A percentile compares a stretch with the other conserved stretches of the same genome.
Conservation (phyloP, 257 asterid genomes). For the Thymus mandschuricus region DNA sequence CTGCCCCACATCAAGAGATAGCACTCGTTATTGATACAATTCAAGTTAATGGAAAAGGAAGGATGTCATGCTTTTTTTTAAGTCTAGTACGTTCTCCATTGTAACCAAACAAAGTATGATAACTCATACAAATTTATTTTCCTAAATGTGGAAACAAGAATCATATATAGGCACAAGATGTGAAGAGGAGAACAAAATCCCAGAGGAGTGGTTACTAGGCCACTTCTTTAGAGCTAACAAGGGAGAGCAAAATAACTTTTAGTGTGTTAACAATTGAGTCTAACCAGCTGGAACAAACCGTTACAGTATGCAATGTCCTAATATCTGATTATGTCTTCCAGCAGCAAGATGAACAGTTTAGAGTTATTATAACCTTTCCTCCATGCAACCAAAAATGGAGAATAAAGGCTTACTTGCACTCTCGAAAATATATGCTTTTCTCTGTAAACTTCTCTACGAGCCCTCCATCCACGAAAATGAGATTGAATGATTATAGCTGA, state of each 20-base stretch:
- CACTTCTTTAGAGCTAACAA: background rate
- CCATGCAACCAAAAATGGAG: background rate
- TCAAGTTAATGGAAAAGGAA: constrained; percentile 16
- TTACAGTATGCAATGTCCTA: background rate
- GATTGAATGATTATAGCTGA: constrained; percentile 69
- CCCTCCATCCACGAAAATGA: constrained; percentile 76
- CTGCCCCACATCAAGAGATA: constrained; percentile 43
- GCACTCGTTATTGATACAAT: constrained; percentile 12
- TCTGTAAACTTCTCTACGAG: constrained; percentile 49
- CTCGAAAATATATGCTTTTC: constrained; percentile 39
- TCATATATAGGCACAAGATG: background rate
- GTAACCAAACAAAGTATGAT: background rate
- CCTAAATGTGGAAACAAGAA: background rate
- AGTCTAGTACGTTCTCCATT: background rate
- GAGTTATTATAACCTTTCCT: background rate
- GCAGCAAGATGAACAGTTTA: background rate
- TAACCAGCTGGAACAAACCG: background rate
- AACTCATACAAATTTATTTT: background rate
- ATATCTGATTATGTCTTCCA: background rate
- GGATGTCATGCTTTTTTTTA: background rate
- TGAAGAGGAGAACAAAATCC: background rate
- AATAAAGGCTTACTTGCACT: constrained; percentile 60
- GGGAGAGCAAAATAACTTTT: constrained; percentile 6
- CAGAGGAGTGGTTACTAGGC: background rate
- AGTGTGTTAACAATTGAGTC: background rate